Evolutionary conservation across 2,329 filamentous ascomycete genomes (phyloP).

Genomic region (Neonectria coccinea): DNA sequence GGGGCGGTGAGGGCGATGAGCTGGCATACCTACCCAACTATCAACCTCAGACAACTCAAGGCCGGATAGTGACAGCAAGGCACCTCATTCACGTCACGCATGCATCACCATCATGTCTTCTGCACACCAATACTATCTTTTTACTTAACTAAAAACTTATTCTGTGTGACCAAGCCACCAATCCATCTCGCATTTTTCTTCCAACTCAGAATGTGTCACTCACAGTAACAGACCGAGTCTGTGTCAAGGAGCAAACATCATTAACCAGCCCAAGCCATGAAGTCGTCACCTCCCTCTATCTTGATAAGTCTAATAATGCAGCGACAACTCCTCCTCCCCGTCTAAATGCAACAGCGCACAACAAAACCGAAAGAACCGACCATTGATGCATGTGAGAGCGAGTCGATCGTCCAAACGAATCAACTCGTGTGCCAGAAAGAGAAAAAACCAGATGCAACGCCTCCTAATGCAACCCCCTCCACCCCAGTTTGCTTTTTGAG

Average conservation of each 20-base stretch:
- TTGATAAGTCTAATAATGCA: slow-evolving; percentile 56
- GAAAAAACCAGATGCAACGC: slow-evolving; percentile 51
- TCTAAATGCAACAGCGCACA: slow-evolving; percentile 55
- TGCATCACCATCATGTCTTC: background rate
- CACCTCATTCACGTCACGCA: background rate
- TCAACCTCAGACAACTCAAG: too few species aligned
- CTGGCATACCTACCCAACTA: too few species aligned
- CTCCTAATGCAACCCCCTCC: slow-evolving; percentile 53
- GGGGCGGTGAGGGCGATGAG: background rate
- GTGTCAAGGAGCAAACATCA: slow-evolving; percentile 45
- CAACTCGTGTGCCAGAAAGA: slow-evolving; percentile 41
- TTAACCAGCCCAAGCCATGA: slow-evolving; percentile 52
- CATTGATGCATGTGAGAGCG: slow-evolving; percentile 46
- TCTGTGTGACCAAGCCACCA: slow-evolving; percentile 7
- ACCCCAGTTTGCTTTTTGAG: slow-evolving; percentile 47
- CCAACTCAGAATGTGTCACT: slow-evolving; percentile 27
- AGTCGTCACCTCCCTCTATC: slow-evolving; percentile 53
- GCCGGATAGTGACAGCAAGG: too few species aligned
- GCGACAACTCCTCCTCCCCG: slow-evolving; percentile 50
- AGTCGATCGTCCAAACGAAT: slow-evolving; percentile 38
- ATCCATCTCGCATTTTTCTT: slow-evolving; percentile 26
- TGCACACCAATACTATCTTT: slow-evolving; percentile 1
- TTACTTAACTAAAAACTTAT: background rate
- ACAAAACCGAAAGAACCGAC: slow-evolving; percentile 47
- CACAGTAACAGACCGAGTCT: slow-evolving; percentile 26